Percentiles rank a stretch among this genome's conserved stretches.
Evolutionary conservation across 768 basidiomycete genomes (phyloP).

Genomic region (Collybiopsis luxurians): DNA sequence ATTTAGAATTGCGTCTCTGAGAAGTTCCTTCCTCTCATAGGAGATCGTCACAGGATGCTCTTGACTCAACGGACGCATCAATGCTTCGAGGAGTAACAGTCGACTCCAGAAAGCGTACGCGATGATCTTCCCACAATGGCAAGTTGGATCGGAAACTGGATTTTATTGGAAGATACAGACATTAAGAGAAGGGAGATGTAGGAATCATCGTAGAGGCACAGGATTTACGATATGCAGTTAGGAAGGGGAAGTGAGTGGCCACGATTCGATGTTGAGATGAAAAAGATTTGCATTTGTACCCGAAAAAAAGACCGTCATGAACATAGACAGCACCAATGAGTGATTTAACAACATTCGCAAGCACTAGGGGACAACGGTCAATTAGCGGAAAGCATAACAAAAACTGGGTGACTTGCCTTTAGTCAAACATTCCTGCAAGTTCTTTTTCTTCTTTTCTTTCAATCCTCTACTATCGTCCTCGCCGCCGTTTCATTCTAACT

Average conservation of each 20-base stretch:
- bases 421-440: too few species aligned
- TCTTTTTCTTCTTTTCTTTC: too few species aligned
- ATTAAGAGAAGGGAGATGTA: neutral
- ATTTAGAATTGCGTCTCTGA: neutral
- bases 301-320: slow-evolving; percentile 61
- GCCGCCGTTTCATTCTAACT: too few species aligned
- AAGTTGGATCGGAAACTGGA: slow-evolving; percentile 48
- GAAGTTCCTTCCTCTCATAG: slow-evolving; percentile 50
- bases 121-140: slow-evolving; percentile 56
- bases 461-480: too few species aligned
- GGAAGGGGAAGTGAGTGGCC: slow-evolving; percentile 51
- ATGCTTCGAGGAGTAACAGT: slow-evolving; percentile 65
- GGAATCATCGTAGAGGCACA: slow-evolving; percentile 36
- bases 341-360: too few species aligned
- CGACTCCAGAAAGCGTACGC: slow-evolving; percentile 65
- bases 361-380: too few species aligned
- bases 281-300: slow-evolving; percentile 59
- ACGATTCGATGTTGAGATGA: slow-evolving; percentile 53
- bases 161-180: neutral
- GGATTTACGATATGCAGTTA: slow-evolving; percentile 42
- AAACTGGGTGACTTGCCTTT: too few species aligned
- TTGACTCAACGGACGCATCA: slow-evolving; percentile 70
- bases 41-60: slow-evolving; percentile 56
- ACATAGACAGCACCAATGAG: slow-evolving; percentile 77
- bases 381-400: too few species aligned